These are phyloP conservation scores for Coemansia sp. DNA, from an alignment of 192 early-diverging fungal species.

Conservation along the genomic window DNA sequence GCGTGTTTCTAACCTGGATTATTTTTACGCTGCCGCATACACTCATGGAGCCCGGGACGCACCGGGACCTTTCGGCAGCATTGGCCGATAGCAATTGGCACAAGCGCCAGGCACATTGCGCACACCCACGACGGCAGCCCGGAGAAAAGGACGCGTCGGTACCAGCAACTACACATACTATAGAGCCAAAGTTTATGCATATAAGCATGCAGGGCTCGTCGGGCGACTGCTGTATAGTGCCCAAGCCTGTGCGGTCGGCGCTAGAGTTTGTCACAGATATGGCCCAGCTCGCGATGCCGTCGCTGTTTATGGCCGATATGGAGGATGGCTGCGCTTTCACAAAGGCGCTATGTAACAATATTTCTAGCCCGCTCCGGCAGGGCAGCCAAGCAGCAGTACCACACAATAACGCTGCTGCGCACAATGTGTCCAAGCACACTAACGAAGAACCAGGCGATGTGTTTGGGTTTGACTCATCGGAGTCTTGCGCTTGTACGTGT, in stretches of 20 bases:
- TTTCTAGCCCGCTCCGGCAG: background rate
- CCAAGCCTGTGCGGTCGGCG: constrained; percentile 24
- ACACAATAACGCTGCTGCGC: background rate
- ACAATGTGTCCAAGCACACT: constrained; percentile 5
- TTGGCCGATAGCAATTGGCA: background rate
- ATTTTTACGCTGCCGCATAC: background rate
- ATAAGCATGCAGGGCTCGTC: background rate
- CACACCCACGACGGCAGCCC: background rate
- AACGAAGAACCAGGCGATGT: constrained; percentile 34
- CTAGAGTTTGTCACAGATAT: constrained; percentile 41
- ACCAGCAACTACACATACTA: background rate
- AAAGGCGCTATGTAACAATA: background rate
- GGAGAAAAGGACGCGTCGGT: background rate
- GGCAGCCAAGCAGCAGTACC: background rate
- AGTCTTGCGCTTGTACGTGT: constrained; percentile 26
- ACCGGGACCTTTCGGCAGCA: constrained; percentile 2
- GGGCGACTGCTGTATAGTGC: constrained; percentile 13
- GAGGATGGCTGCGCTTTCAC: background rate
- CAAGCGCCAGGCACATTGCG: background rate
- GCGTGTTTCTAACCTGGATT: background rate
- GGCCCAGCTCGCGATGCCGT: constrained; percentile 40
- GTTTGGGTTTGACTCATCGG: constrained; percentile 25
- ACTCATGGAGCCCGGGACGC: constrained; percentile 13
- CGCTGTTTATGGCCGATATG: constrained; percentile 42
- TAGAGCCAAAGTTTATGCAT: background rate